These are phyloP conservation scores for Arthroderma sp. DNA, from an alignment of 2,329 filamentous ascomycete species.

Conservation along the genomic window DNA sequence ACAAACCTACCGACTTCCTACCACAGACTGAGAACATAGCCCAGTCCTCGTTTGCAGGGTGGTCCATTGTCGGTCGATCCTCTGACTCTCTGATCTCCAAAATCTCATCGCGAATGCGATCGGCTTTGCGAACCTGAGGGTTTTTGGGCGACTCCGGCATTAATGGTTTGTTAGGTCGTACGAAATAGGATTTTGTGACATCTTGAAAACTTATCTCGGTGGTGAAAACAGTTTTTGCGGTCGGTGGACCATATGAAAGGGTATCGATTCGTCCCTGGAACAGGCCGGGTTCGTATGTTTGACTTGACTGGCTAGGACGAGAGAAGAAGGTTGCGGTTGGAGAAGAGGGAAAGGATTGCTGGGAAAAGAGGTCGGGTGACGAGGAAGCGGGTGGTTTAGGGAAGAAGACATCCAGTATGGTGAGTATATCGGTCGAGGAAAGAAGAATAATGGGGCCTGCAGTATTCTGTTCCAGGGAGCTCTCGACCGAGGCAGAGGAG, in stretches of 20 bases:
- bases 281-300: constrained; percentile 23
- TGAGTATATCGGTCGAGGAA: constrained; percentile 65
- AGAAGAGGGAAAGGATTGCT: constrained; percentile 20
- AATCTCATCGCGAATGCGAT: constrained; percentile 32
- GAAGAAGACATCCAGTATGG: constrained; percentile 71
- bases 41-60: constrained; percentile 76
- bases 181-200: constrained; percentile 13
- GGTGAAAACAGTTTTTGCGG: constrained; percentile 21
- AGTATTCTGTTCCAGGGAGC: not conserved
- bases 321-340: constrained; percentile 18
- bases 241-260: constrained; percentile 18
- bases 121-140: constrained; percentile 24
- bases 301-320: constrained; percentile 16
- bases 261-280: constrained; percentile 23
- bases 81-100: constrained; percentile 28
- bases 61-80: constrained; percentile 48
- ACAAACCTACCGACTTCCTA: constrained; percentile 45
- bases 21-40: constrained; percentile 65
- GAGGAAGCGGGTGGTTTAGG: constrained; percentile 35
- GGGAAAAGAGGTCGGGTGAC: constrained; percentile 16
- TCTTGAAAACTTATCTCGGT: constrained; percentile 22
- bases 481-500: constrained; percentile 3
- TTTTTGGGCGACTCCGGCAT: constrained; percentile 17
- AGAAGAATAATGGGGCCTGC: constrained; percentile 7
- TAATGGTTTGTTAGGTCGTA: constrained; percentile 10